Base-by-base conservation (phyloP, 345 rosid genomes). In the Corchorus capsularis region DNA sequence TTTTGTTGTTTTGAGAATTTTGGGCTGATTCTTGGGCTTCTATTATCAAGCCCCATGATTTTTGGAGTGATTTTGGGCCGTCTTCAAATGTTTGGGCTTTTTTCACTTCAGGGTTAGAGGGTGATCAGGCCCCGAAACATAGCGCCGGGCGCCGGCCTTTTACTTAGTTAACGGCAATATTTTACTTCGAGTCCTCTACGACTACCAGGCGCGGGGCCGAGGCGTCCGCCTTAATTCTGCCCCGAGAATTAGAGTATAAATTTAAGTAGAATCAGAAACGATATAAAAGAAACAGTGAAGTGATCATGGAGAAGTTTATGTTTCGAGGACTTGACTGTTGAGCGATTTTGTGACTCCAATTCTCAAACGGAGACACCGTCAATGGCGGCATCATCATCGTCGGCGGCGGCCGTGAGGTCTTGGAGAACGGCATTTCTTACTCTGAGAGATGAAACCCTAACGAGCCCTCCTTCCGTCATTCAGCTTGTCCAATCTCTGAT, bases 381-480 rank as follows among this genome's bases (percentile, higher is more conserved):
- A 56, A 56, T 56, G 60, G 60, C 32, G 32, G 27, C 60, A 19
- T 19, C 60, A 55, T 55, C 32, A 8, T 56, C 60, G 32, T 56
- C 73, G 16, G 4, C 41, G 56, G 54, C 88, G 57, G 74, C 86
- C 7, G 77, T 79, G 37, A 79, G 89, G 71, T 75, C 81, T 49
- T 94, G 98, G 96, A 86, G 97, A 84, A 89, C 97, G 67, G 91
- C 94, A 46, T 92, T 94, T 86, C 86, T 94, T 46, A 89, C 94
- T 11, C 89, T 94, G 41, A 80, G 98, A 61, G 98, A 91, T 83
- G 94, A 94, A 82, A 84, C 88, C 78, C 80, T 83, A 55, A 83
- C 93, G 49, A 80, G 71, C 66, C 84, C 89, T n/a, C 84, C 86
- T 56, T 78, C 87, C n/a, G 27, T 87, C 46, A 75, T 83, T 41